phyloP scores from a whole-genome alignment of 2,329 filamentous ascomycete genomes.

The Onygenales sp. region DNA sequence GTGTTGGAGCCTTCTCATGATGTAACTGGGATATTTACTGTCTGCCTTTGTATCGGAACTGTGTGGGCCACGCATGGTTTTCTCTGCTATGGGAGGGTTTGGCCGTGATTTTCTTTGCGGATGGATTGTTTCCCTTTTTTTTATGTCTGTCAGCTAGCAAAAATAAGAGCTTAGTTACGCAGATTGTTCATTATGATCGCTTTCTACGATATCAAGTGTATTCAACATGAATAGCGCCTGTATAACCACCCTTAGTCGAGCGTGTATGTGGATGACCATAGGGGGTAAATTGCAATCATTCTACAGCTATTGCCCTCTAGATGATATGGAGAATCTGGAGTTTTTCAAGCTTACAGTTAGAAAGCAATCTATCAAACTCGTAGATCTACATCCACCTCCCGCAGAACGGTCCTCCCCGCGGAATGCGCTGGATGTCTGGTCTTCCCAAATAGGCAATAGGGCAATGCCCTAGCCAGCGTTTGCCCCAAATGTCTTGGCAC shows the following conservation, averaged over 20 bases:
- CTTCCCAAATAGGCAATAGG: conserved; percentile 8
- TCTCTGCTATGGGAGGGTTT: background rate
- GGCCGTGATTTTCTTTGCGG: background rate
- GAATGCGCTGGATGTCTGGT: too few species aligned
- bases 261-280: too few species aligned
- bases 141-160: conserved; percentile 1
- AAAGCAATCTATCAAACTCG: background rate
- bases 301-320: too few species aligned
- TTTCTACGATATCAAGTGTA: background rate
- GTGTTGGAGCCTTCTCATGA: background rate
- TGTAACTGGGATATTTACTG: background rate
- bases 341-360: background rate
- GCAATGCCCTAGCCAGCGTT: conserved; percentile 6
- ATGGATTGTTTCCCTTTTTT: conserved; percentile 1
- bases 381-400: background rate
- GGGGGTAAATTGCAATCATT: too few species aligned
- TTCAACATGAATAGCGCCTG: too few species aligned
- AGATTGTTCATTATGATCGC: background rate
- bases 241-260: too few species aligned
- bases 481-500: conserved; percentile 2
- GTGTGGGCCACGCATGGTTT: background rate
- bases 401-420: background rate
- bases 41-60: background rate
- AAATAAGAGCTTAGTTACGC: background rate
- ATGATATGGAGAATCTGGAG: too few species aligned